phyloP scores from a whole-genome alignment of 2,329 filamentous ascomycete species.

The Claviceps citrina region DNA sequence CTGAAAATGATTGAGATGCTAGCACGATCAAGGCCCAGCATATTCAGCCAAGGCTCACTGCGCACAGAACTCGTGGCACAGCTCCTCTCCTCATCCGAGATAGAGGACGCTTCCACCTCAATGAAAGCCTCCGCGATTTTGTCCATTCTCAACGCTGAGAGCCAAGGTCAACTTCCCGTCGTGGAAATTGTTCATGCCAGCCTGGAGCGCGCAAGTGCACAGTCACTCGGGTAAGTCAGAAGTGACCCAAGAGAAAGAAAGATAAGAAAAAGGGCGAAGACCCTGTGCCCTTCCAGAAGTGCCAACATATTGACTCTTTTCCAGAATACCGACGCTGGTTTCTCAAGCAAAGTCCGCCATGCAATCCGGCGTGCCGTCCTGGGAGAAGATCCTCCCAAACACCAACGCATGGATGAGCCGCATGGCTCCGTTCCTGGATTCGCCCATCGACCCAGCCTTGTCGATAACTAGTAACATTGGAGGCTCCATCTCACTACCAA shows the following conservation, averaged over 20 bases:
- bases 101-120: constrained; percentile 23
- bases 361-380: constrained; percentile 12
- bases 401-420: constrained; percentile 49
- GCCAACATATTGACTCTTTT: background rate
- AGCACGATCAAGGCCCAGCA: constrained; percentile 26
- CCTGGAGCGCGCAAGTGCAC: constrained; percentile 31
- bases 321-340: constrained; percentile 37
- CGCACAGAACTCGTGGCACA: constrained; percentile 37
- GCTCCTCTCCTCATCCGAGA: constrained; percentile 39
- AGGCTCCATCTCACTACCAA: constrained; percentile 49
- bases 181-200: constrained; percentile 39
- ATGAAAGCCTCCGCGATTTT: constrained; percentile 28
- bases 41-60: constrained; percentile 28
- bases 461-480: constrained; percentile 59
- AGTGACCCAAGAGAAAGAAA: background rate
- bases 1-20: constrained; percentile 34
- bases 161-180: constrained; percentile 27
- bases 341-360: constrained; percentile 26
- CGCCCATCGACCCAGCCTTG: constrained; percentile 44
- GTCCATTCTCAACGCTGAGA: constrained; percentile 29
- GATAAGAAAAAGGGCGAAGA: background rate
- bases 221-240: constrained; percentile 37
- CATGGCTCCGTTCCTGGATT: constrained; percentile 37
- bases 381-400: constrained; percentile 45
- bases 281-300: background rate